Percentiles rank a stretch among this genome's conserved stretches.
phyloP scores from a whole-genome alignment of 345 rosid genomes.

The Salix brachista region DNA sequence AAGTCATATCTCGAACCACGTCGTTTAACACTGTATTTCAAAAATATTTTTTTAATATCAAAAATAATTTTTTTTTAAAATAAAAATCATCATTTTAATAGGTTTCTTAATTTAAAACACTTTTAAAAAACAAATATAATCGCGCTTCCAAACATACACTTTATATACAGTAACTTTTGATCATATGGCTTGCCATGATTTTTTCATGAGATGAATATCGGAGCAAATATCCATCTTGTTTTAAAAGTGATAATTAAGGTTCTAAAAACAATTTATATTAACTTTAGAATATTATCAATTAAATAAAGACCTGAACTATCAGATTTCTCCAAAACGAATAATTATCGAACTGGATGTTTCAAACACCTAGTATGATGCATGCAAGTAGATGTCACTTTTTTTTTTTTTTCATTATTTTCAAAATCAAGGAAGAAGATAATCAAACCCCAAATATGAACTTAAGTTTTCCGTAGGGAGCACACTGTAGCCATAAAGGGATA shows the following conservation, averaged over 20 bases:
- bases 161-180: not conserved
- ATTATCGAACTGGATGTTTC: not conserved
- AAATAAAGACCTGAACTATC: too few species aligned
- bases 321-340: not conserved
- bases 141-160: too few species aligned
- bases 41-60: too few species aligned
- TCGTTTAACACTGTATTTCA: fast-evolving
- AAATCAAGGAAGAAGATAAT: not conserved
- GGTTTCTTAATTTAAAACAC: too few species aligned
- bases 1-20: too few species aligned
- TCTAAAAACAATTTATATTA: too few species aligned
- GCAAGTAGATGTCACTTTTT: not conserved
- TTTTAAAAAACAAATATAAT: too few species aligned
- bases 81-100: too few species aligned
- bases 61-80: too few species aligned
- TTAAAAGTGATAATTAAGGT: too few species aligned
- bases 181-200: not conserved
- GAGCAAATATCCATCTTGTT: not conserved
- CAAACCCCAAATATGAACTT: not conserved
- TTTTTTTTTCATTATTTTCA: not conserved
- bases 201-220: not conserved
- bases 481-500: not conserved
- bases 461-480: not conserved
- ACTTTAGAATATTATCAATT: too few species aligned
- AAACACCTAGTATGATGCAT: not conserved